Evolutionary conservation across 176 grass and related monocot species (phyloP), one percentile per base, ranked within the genome.

Genomic region (Carex cristatella): DNA sequence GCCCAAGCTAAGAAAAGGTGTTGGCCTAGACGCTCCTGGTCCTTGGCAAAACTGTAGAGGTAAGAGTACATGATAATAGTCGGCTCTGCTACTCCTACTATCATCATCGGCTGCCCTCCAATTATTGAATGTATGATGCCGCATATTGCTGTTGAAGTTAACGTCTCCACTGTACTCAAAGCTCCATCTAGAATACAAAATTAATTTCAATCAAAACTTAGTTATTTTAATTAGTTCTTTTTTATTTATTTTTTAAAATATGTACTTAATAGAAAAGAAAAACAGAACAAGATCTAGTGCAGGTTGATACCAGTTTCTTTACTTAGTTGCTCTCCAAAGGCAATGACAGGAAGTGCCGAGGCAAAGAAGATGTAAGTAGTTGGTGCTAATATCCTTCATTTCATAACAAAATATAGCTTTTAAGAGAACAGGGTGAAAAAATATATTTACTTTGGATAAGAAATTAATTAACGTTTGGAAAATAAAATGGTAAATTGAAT

Each of bases 31-130:
- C 12, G 68, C 38, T 85, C 53, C 28, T 87, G 91, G 15, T 82
- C 88, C 76, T 90, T 95, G 42, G 93, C 93, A 67, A 90, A 98
- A 48, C 79, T 93, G 85, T 95, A 98, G 7, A 98, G 87, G 46
- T 98, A 98, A 3, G 96, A 90, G 4, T 98, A 98, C 96, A 98
- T 98, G 27, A 98, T 98, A 60, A 95, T 88, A 2, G 96, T 98
- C 51, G 96, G 96, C 10, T 98, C 96, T 33, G 93, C 96, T 18
- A 98, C 93, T 85, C 95, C 96, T 58, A 98, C 96, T 54, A 98
- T 94, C 80, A 98, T 2, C 71, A 98, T 10, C 1, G 96, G 96
- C 69, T 98, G 96, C 65, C 96, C 96, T 78, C 96, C 96, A 61
- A 98, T 37, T 58, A 98, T 44, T 38, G 96, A 88, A 81, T 98